Conservation (phyloP, 1,139 yeast species). For the Wickerhamiella infanticola region DNA sequence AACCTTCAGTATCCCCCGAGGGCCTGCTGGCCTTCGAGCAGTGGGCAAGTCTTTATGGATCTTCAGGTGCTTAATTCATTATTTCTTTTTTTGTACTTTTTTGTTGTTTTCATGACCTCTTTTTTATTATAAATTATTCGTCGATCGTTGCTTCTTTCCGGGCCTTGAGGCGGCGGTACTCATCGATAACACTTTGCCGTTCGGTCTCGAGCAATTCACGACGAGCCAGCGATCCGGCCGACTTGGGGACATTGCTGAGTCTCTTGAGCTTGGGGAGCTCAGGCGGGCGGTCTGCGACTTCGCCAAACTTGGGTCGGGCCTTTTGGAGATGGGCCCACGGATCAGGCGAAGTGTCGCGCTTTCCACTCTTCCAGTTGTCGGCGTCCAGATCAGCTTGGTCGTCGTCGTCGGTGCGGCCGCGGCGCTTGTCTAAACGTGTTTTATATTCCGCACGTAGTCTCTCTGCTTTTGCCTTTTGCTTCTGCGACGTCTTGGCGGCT, state of each 20-base stretch:
- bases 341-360: constrained; percentile 25
- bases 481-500: constrained; percentile 16
- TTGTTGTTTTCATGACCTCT: constrained; percentile 30
- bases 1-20: constrained; percentile 84
- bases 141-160: not conserved
- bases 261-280: constrained; percentile 22
- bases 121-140: not conserved
- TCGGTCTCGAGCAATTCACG: constrained; percentile 26
- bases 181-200: constrained; percentile 23
- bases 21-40: constrained; percentile 69
- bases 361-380: constrained; percentile 15
- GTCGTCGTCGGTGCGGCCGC: constrained; percentile 13
- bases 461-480: constrained; percentile 18
- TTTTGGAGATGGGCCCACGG: constrained; percentile 26
- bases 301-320: constrained; percentile 27
- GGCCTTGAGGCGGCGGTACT: constrained; percentile 19
- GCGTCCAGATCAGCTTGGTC: constrained; percentile 17
- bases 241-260: constrained; percentile 25
- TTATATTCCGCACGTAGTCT: constrained; percentile 15
- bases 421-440: constrained; percentile 10
- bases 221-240: constrained; percentile 27
- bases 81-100: not conserved
- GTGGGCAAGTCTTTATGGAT: constrained; percentile 84
- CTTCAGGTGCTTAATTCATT: constrained; percentile 55
- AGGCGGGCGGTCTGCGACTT: constrained; percentile 29